Evolutionary conservation across 768 basidiomycete genomes (phyloP), one percentile per base, ranked within the genome.

Genomic region (Boletus reticuloceps): DNA sequence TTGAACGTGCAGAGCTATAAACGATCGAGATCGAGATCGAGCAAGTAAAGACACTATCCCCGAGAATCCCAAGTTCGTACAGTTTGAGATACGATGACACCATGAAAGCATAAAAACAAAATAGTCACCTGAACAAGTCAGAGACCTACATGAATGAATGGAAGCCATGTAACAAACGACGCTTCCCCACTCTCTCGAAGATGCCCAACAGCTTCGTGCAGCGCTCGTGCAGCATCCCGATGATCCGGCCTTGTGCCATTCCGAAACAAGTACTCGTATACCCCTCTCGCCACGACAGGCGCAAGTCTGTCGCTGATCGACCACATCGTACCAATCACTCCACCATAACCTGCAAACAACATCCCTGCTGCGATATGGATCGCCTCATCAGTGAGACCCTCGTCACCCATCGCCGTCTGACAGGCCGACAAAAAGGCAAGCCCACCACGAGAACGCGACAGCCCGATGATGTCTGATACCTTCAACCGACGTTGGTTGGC

Each of bases 331-430:
- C 34, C 32, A 19, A 51, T 16, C 3, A 51, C 50, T 0, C 68
- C 63, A 6, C 53, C 42, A 45, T 62, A 74, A 5, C 73, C 72
- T 0, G 64, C 65, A 34, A 66, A 55, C 45, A 75, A 56, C 73
- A 79, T 74, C 4, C 74, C 50, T 0, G 50, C 49, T 6, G 49
- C 49, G 8, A 50, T 40, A 32, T 50, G 49, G 7, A 50, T 40
- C 2, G 49, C 49, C 29, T 41, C 49, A 13, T 50, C 49, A 0
- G 29, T 9, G 9, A 40, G 39, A 40, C 7, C 17, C 39, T 40
- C 39, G 9, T 40, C 39, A 19, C 39, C 39, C 39, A 40, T 40
- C n/a, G 39, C 39, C 3, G 39, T 40, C 39, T 40, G 39, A 40
- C 39, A 40, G 6, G 39, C 39, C 10, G 44, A 45, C 4, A 45